phyloP scores from a whole-genome alignment of 768 basidiomycete genomes.

The Suillus tomentosus region DNA sequence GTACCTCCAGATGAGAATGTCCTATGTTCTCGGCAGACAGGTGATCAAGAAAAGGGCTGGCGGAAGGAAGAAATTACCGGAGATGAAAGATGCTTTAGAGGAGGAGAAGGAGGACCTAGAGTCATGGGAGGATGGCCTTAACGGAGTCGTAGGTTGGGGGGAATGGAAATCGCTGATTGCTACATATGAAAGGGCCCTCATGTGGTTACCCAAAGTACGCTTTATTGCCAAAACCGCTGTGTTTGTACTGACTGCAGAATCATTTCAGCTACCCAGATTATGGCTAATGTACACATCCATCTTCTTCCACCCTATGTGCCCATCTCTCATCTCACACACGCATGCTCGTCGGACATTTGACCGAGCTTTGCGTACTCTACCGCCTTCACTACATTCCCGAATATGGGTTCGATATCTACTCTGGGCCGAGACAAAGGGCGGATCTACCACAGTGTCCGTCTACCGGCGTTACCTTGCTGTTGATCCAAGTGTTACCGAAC shows the following conservation, averaged over 20 bases:
- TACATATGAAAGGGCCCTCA: slow-evolving; percentile 87
- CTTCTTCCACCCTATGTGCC: slow-evolving; percentile 88
- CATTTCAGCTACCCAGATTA: slow-evolving; percentile 77
- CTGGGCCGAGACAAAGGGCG: slow-evolving; percentile 87
- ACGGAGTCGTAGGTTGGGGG: slow-evolving; percentile 90
- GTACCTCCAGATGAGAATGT: slow-evolving; percentile 82
- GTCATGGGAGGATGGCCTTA: slow-evolving; percentile 84
- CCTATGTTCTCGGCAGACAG: slow-evolving; percentile 81
- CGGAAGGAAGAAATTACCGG: slow-evolving; percentile 89
- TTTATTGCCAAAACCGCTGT: slow-evolving; percentile 4
- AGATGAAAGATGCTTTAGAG: slow-evolving; percentile 87
- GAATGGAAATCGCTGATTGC: slow-evolving; percentile 93
- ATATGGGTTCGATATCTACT: slow-evolving; percentile 93
- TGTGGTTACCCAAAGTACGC: slow-evolving; percentile 90
- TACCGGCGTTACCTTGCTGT: slow-evolving; percentile 89
- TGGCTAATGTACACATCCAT: slow-evolving; percentile 94
- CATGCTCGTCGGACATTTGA: slow-evolving; percentile 95
- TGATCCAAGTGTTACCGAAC: slow-evolving; percentile 80
- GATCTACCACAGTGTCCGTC: slow-evolving; percentile 72
- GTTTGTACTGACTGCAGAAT: slow-evolving; percentile 11
- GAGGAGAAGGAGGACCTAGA: slow-evolving; percentile 80
- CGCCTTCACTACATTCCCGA: slow-evolving; percentile 88
- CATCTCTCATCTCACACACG: slow-evolving; percentile 78
- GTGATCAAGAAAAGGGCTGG: slow-evolving; percentile 75
- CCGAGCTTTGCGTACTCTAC: slow-evolving; percentile 88